Conservation (phyloP, 129 eudicot species). For the Smallanthus sonchifolius region DNA sequence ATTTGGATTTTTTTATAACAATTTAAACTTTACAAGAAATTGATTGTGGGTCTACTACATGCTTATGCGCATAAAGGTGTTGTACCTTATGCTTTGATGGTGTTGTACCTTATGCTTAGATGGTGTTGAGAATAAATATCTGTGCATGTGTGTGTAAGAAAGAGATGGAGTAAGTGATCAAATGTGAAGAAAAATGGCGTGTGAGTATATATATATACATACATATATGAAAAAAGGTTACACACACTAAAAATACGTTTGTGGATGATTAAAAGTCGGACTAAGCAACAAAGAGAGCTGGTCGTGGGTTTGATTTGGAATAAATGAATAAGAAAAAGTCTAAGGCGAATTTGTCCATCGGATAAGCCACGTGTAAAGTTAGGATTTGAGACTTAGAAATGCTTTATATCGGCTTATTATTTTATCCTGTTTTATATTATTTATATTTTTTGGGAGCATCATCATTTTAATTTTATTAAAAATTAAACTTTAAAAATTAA, state of each 20-base stretch:
- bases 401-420: slow-evolving; percentile 6
- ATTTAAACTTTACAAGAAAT: background rate
- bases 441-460: background rate
- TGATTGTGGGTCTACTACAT: slow-evolving; percentile 22
- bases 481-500: background rate
- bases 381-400: background rate
- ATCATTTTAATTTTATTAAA: background rate
- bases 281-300: slow-evolving; percentile 20
- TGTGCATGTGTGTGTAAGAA: background rate
- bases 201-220: background rate
- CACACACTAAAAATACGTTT: slow-evolving; percentile 32
- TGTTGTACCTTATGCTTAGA: slow-evolving; percentile 12
- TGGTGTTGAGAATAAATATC: background rate
- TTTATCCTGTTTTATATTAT: background rate
- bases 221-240: background rate
- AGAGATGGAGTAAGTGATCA: background rate
- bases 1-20: background rate
- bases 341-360: slow-evolving; percentile 21
- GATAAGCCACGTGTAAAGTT: slow-evolving; percentile 22
- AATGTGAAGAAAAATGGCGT: slow-evolving; percentile 15
- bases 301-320: slow-evolving; percentile 23
- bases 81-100: slow-evolving; percentile 13
- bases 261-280: slow-evolving; percentile 23
- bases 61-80: slow-evolving; percentile 12
- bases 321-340: slow-evolving; percentile 25